phyloP scores from a whole-genome alignment of 352 stramenopile species.

The Phytopythium vexans region DNA sequence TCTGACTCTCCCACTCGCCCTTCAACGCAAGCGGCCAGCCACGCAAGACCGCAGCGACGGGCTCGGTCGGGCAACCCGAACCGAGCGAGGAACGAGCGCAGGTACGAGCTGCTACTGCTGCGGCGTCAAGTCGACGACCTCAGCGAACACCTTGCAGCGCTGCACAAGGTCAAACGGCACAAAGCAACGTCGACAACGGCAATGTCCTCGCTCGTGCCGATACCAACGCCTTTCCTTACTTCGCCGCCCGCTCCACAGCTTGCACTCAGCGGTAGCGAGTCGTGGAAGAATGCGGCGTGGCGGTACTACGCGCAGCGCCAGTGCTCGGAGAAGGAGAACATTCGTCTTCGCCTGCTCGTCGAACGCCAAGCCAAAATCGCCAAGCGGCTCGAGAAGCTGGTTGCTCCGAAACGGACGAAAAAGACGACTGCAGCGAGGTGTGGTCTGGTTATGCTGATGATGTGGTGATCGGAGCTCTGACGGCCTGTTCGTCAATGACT shows the following conservation, averaged over 20 bases:
- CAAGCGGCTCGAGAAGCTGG: slow-evolving; percentile 46
- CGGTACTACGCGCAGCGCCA: slow-evolving; percentile 38
- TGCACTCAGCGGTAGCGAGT: not conserved
- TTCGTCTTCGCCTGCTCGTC: slow-evolving; percentile 44
- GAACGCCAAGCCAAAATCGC: slow-evolving; percentile 54
- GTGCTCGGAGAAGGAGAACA: slow-evolving; percentile 49
- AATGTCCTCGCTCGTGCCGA: no score
- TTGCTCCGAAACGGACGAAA: slow-evolving; percentile 31
- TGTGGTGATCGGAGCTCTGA: no score
- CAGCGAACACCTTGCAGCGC: not conserved
- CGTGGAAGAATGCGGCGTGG: slow-evolving; percentile 46
- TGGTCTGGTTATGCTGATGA: no score
- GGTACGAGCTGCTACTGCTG: slow-evolving; percentile 63
- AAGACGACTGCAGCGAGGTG: no score
- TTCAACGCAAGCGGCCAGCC: not conserved
- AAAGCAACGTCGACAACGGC: no score
- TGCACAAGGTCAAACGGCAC: no score
- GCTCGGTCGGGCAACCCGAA: slow-evolving; percentile 34
- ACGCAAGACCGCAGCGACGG: not conserved
- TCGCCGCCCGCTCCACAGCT: no score
- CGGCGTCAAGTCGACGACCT: slow-evolving; percentile 12
- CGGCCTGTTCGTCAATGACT: no score
- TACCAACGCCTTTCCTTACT: no score
- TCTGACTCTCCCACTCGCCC: no score
- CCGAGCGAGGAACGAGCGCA: slow-evolving; percentile 46